phyloP scores from a whole-genome alignment of 2,329 filamentous ascomycete genomes.

The Claviceps sp. region DNA sequence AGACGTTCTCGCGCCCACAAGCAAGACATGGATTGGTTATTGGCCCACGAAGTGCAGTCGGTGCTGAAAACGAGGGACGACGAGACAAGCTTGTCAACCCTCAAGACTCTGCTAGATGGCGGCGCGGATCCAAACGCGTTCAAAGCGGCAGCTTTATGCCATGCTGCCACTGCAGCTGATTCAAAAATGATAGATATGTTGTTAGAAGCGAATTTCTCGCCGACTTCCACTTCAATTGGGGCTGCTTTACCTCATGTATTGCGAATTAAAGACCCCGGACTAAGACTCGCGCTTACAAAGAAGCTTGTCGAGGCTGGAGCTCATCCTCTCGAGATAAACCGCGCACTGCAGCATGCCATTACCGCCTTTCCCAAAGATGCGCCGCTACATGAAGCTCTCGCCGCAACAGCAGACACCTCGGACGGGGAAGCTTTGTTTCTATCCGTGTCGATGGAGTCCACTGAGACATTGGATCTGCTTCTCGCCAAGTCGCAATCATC shows the following conservation, averaged over 20 bases:
- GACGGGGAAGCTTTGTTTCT: constrained; percentile 35
- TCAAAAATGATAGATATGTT: constrained; percentile 34
- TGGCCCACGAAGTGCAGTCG: constrained; percentile 37
- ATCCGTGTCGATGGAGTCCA: constrained; percentile 31
- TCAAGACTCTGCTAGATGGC: constrained; percentile 33
- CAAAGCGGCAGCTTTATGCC: constrained; percentile 36
- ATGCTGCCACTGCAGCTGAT: constrained; percentile 33
- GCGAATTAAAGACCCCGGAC: constrained; percentile 35
- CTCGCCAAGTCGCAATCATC: constrained; percentile 25
- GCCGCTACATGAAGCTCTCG: constrained; percentile 31
- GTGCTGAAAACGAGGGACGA: constrained; percentile 21
- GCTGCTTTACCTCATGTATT: constrained; percentile 39
- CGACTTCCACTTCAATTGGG: constrained; percentile 30
- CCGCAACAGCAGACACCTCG: constrained; percentile 31
- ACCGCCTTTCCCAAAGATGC: constrained; percentile 33
- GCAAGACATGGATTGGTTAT: constrained; percentile 28
- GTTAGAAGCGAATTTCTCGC: constrained; percentile 23
- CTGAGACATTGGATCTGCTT: constrained; percentile 33
- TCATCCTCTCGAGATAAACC: constrained; percentile 32
- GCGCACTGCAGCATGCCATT: constrained; percentile 38
- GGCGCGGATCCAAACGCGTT: constrained; percentile 42
- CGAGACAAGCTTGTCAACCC: constrained; percentile 27
- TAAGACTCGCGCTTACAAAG: constrained; percentile 36
- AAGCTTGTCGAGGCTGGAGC: constrained; percentile 37
- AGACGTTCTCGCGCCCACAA: constrained; percentile 28